Percentiles rank a stretch among this genome's conserved stretches.
Evolutionary conservation across 1,139 yeast genomes (phyloP).

Genomic region (Kazachstania sp.): DNA sequence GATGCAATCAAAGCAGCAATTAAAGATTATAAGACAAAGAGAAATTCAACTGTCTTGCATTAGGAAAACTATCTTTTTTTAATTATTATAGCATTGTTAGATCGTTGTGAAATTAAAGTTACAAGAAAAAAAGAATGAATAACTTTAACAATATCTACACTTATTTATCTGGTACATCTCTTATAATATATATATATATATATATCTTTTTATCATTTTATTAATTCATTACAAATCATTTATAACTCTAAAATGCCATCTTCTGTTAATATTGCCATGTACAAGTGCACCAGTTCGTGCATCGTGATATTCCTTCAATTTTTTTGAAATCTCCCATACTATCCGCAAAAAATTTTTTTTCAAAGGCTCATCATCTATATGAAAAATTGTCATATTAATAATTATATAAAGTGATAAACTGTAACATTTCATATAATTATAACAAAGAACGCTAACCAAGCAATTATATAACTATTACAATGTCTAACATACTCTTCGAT

Average conservation of each 20-base stretch:
- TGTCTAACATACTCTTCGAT: conserved; percentile 85
- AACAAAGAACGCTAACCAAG: not conserved
- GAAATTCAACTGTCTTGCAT: conserved; percentile 13
- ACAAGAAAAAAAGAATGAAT: not conserved
- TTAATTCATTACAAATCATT: no score
- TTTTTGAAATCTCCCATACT: no score
- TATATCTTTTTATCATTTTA: not conserved
- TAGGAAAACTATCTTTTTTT: not conserved
- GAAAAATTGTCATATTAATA: no score
- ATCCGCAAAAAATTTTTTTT: no score
- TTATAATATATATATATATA: no score
- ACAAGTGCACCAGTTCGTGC: no score
- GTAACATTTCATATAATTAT: not conserved
- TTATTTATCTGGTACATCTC: no score
- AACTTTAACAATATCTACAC: not conserved
- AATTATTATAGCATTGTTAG: not conserved
- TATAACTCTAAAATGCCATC: no score
- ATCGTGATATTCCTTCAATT: no score
- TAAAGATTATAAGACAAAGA: conserved; percentile 82
- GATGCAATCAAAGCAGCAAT: conserved; percentile 97
- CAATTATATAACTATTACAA: conserved; percentile 20
- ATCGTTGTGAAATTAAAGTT: not conserved
- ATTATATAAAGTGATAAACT: no score
- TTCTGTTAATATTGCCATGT: no score
- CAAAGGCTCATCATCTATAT: no score